phyloP scores from a whole-genome alignment of 345 rosid species.

The Hypericum androsaemum region DNA sequence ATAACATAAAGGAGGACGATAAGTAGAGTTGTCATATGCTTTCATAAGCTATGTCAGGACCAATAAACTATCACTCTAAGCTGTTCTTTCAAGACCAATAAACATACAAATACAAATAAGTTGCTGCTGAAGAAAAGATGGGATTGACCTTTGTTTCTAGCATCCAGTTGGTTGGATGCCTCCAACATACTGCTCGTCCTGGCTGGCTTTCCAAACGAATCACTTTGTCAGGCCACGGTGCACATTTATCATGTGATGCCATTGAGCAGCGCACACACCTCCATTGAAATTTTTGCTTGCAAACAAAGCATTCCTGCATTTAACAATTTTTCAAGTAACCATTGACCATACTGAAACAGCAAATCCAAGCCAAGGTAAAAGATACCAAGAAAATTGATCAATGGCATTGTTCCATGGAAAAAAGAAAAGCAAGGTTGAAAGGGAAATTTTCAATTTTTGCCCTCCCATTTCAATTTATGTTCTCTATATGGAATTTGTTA shows the following conservation, averaged over 20 bases:
- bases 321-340: slow-evolving; percentile 3
- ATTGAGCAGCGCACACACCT: slow-evolving; percentile 53
- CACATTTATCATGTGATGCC: slow-evolving; percentile 69
- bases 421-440: too few relatives aligned
- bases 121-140: slow-evolving; percentile 34
- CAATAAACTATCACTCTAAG: too few relatives aligned
- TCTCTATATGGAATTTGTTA: too few relatives aligned
- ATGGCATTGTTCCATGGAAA: too few relatives aligned
- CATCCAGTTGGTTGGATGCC: slow-evolving; percentile 72
- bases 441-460: too few relatives aligned
- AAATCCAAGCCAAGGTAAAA: not conserved
- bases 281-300: slow-evolving; percentile 62
- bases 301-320: slow-evolving; percentile 64
- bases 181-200: slow-evolving; percentile 79
- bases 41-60: too few relatives aligned
- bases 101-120: not conserved
- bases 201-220: slow-evolving; percentile 46
- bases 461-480: too few relatives aligned
- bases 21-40: too few relatives aligned
- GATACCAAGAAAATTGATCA: not conserved
- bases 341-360: not conserved
- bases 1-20: too few relatives aligned
- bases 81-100: too few relatives aligned
- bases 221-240: slow-evolving; percentile 68
- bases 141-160: slow-evolving; percentile 63